Base-by-base conservation (phyloP, 2,329 filamentous ascomycete genomes). In the Nothophoma quercina region DNA sequence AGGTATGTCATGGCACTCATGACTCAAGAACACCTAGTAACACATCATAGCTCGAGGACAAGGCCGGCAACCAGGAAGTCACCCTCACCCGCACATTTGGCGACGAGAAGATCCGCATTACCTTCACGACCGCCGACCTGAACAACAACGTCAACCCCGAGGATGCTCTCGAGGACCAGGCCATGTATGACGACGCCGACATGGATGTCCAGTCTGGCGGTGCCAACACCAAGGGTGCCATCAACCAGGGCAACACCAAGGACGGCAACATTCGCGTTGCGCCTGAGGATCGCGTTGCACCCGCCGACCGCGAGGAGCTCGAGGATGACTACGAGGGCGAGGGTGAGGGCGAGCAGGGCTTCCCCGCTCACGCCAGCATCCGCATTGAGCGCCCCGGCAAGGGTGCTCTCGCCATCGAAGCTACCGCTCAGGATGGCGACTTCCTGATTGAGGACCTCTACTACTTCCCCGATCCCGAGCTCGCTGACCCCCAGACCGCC, bases 361-460 rank as follows among this genome's bases (percentile, higher is more conserved):
- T 93, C 73, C 91, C 93, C 50, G 90, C 89, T 67, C 88, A 88
- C 63, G 83, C 97, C 59, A 91, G 89, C 77, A 87, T 99, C 68
- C 87, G 93, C 41, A 84, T 99, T 52, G 91, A 96, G 83, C 96
- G 96, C 82, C 83, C 89, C 55, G 85, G 84, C 77, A 89, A 90
- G 70, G 93, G 93, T 55, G 91, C 91, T 22, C 83, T 99, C 60
- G 87, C 89, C 76, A 87, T 99, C 66, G 91, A 96, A 75, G 89
- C 92, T 55, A 81, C 89, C 55, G 91, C 91, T 25, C 89, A 95
- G 78, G 90, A 96, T 64, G 92, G 93, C 67, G 81, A 87, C 73
- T 88, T 98, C 75, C 81, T 91, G 66, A 88, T 98, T 70, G 90
- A 97, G 74, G 93, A 95, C 78, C 85, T 98, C 69, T 92, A 89